Conservation (phyloP, 306 rosid species). For the Dryas alaskensis region DNA sequence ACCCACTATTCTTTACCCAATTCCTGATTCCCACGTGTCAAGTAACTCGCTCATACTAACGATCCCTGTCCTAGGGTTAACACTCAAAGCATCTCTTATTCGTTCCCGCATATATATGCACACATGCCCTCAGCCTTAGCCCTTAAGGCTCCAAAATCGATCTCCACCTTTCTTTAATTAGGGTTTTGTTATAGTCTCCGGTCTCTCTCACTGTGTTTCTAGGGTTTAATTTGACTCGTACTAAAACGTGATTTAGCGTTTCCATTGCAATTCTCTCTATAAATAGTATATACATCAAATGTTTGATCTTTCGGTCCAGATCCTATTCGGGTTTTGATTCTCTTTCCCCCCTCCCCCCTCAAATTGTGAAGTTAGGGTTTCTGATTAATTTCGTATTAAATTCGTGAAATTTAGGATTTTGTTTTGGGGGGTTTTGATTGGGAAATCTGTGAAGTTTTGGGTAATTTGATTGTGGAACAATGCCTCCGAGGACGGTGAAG, state of each 20-base stretch:
- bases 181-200: slow-evolving; percentile 8
- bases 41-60: neutral
- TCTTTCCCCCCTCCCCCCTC: neutral
- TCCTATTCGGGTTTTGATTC: neutral
- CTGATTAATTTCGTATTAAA: neutral
- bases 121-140: neutral
- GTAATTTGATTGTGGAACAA: slow-evolving; percentile 17
- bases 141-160: neutral
- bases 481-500: slow-evolving; percentile 92
- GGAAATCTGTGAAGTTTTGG: neutral
- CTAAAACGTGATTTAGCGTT: neutral
- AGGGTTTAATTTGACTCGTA: slow-evolving; percentile 12
- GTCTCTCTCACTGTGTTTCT: slow-evolving; percentile 1
- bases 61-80: slow-evolving; percentile 1
- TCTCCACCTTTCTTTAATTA: neutral
- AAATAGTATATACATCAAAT: neutral
- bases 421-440: slow-evolving; percentile 13
- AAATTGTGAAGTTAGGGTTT: neutral
- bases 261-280: neutral
- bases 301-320: neutral
- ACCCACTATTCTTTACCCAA: neutral
- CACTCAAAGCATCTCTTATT: neutral
- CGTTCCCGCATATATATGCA: neutral
- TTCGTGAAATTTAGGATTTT: neutral
- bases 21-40: neutral